Evolutionary conservation across 768 basidiomycete species (phyloP), one percentile per base, ranked within the genome.

Genomic region (Ephemerocybe angulata): DNA sequence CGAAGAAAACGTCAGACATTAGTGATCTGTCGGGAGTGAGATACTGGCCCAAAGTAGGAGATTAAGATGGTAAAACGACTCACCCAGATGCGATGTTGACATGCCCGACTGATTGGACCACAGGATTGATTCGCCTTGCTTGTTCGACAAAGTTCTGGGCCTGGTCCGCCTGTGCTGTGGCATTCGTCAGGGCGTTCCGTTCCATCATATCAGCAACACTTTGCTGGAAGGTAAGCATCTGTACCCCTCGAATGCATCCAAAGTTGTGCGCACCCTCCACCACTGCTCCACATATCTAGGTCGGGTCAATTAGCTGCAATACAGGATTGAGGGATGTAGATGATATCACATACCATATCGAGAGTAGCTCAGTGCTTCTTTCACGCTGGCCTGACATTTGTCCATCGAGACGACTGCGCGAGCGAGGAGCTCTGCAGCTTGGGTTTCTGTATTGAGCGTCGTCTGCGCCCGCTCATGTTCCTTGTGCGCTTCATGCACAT

Each of bases 181-280:
- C 75, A 35, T 58, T 60, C 27, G 69, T 64, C 21, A 79, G 58
- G 1, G 72, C 71, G 60, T 68, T 72, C 17, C 75, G 72, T 58
- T 77, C 75, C 71, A 76, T 70, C 65, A 71, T 67, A 60, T 77
- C 76, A 33, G 66, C 60, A 61, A 75, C 61, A 22, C 72, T 76
- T 48, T 11, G 46, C 42, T 28, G 43, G 28, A 12, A 44, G 27
- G 41, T 51, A 17, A 41, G 19, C n/a, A 37, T n/a, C n/a, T 49
- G 41, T 19, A 48, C 40, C 8, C 40, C 7, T 42, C 40, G 28
- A 48, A n/a, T n/a, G 48, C 22, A 43, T 43, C 38, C 30, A 43
- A 47, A 24, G n/a, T 31, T 38, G 27, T 47, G 33, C 49, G 25
- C 63, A 72, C 75, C 61, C 61, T 54, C 72, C 72, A 56, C 76